Conservation (phyloP, 2,329 filamentous ascomycete genomes). For the Fusarium mundagurra region DNA sequence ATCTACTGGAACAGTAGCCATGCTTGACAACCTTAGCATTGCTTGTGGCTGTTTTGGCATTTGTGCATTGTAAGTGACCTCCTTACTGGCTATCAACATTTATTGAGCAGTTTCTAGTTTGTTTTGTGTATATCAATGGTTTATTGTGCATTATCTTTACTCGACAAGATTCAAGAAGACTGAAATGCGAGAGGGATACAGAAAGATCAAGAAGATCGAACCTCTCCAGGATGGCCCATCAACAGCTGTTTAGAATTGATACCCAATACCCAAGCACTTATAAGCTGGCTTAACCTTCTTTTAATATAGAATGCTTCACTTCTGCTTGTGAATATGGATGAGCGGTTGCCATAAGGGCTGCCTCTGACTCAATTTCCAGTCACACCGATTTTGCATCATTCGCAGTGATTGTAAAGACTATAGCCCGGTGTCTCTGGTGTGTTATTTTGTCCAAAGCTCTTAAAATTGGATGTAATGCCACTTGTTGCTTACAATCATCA, state of each 20-base stretch:
- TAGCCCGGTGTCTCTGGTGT: background rate
- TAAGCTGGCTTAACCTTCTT: background rate
- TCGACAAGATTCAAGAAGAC: slow-evolving; percentile 14
- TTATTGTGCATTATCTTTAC: slow-evolving; percentile 9
- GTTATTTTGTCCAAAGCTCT: background rate
- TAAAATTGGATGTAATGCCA: background rate
- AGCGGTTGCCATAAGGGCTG: background rate
- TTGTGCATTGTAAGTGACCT: slow-evolving; percentile 16
- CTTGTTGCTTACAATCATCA: background rate
- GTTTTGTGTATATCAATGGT: slow-evolving; percentile 25
- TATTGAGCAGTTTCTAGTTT: background rate
- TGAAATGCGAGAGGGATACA: slow-evolving; percentile 20
- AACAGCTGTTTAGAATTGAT: background rate
- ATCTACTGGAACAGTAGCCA: slow-evolving; percentile 1
- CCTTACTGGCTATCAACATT: accelerated
- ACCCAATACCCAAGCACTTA: background rate
- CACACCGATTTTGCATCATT: background rate
- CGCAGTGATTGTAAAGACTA: no score
- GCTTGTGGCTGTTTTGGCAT: slow-evolving; percentile 29
- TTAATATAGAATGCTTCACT: background rate
- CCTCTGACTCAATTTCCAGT: background rate
- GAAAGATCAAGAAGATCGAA: slow-evolving; percentile 13
- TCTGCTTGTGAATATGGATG: background rate
- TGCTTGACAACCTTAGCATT: slow-evolving; percentile 26
- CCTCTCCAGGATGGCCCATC: background rate